These are phyloP conservation scores for Nepenthes alata DNA, from an alignment of 179 eudicot species.

Conservation along the genomic window DNA sequence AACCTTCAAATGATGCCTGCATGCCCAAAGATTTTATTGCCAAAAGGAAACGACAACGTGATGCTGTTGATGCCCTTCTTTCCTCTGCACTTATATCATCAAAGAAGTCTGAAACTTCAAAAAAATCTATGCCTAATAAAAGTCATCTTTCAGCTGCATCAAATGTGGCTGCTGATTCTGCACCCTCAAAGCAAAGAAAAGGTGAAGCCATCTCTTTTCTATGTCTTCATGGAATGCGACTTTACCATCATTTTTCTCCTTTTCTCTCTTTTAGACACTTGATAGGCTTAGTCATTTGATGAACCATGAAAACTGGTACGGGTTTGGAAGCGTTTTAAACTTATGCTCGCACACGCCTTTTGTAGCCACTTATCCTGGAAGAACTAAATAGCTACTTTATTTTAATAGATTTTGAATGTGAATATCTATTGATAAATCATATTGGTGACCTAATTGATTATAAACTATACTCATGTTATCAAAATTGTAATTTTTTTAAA, in stretches of 20 bases:
- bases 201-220: conserved; percentile 23
- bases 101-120: conserved; percentile 47
- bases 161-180: conserved; percentile 15
- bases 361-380: no score
- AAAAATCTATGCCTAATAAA: conserved; percentile 33
- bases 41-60: conserved; percentile 81
- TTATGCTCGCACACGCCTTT: no score
- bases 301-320: no score
- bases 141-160: conserved; percentile 36
- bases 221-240: not conserved
- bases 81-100: conserved; percentile 88
- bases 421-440: no score
- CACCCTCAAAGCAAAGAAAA: conserved; percentile 41
- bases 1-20: conserved; percentile 25
- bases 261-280: not conserved
- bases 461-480: no score
- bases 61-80: conserved; percentile 92
- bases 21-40: conserved; percentile 29
- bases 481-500: no score
- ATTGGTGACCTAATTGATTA: no score
- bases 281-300: no score
- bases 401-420: no score
- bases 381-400: no score
- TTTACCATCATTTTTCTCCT: not conserved
- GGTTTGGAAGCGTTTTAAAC: no score